Evolutionary conservation across 768 basidiomycete species (phyloP).

Genomic region (Leccinum imitatum): DNA sequence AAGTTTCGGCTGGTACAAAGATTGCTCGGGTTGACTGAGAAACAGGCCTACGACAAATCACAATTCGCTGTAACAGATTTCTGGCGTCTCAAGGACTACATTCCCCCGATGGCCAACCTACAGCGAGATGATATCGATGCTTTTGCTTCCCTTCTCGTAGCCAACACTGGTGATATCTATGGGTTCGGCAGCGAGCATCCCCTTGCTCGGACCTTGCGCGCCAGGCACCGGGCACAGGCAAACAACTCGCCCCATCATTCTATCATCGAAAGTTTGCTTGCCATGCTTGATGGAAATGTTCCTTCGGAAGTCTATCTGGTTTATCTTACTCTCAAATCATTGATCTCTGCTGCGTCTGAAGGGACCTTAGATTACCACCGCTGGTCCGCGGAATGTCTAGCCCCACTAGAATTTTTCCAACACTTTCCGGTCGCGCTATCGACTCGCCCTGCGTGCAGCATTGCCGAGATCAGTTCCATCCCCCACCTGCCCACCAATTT

Average conservation of each 20-base stretch:
- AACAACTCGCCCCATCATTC: slow-evolving; percentile 43
- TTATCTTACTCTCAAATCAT: slow-evolving; percentile 62
- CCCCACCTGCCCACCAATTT: slow-evolving; percentile 50
- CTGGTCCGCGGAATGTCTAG: slow-evolving; percentile 42
- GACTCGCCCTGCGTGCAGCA: slow-evolving; percentile 30
- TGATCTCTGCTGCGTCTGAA: slow-evolving; percentile 42
- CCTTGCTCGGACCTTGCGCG: slow-evolving; percentile 41
- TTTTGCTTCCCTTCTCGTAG: slow-evolving; percentile 63
- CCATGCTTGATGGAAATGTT: slow-evolving; percentile 55
- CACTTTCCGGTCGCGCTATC: slow-evolving; percentile 41
- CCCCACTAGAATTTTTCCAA: slow-evolving; percentile 50
- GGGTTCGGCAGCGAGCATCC: slow-evolving; percentile 57
- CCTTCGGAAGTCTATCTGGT: slow-evolving; percentile 52
- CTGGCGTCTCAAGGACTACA: slow-evolving; percentile 81
- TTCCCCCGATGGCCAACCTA: slow-evolving; percentile 55
- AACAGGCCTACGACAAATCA: slow-evolving; percentile 37
- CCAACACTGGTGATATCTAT: slow-evolving; percentile 58
- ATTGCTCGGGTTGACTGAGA: slow-evolving; percentile 49
- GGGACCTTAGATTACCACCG: slow-evolving; percentile 29
- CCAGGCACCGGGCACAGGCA: slow-evolving; percentile 32
- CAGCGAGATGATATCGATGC: slow-evolving; percentile 69
- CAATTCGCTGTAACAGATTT: slow-evolving; percentile 64
- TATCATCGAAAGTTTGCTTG: slow-evolving; percentile 53
- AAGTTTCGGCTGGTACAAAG: slow-evolving; percentile 76
- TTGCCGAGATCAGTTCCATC: slow-evolving; percentile 37